Conservation (phyloP, 2,329 filamentous ascomycete species). For the Penicillium sp. region DNA sequence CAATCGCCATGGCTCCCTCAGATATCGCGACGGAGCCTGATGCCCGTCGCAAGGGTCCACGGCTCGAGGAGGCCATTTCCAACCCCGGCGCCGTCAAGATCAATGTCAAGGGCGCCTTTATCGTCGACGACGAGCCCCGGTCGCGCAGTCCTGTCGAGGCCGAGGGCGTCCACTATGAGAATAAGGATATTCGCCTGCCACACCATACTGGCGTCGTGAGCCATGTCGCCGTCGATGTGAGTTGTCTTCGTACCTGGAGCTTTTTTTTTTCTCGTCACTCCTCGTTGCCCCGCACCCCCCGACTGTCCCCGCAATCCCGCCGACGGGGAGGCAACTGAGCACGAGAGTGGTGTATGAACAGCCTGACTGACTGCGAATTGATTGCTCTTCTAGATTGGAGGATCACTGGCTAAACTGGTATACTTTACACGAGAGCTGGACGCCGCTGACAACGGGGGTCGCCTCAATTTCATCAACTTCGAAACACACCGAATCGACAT, state of each 20-base stretch:
- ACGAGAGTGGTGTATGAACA: conserved; percentile 10
- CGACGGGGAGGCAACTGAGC: conserved; percentile 9
- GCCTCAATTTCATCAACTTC: conserved; percentile 93
- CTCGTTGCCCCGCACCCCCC: conserved; percentile 33
- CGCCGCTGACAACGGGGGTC: conserved; percentile 79
- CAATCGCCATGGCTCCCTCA: conserved; percentile 41
- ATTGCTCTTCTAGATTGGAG: conserved; percentile 74
- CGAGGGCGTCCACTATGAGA: conserved; percentile 71
- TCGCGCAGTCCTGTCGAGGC: conserved; percentile 57
- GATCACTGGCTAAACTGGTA: conserved; percentile 92
- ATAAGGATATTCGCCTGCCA: conserved; percentile 91
- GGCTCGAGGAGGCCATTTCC: conserved; percentile 56
- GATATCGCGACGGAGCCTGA: conserved; percentile 32
- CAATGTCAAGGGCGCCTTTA: conserved; percentile 95
- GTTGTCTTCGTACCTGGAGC: conserved; percentile 42
- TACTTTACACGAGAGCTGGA: conserved; percentile 92
- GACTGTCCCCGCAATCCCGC: conserved; percentile 39
- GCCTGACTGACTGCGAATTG: conserved; percentile 12
- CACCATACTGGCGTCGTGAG: conserved; percentile 95
- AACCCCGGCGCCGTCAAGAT: conserved; percentile 79
- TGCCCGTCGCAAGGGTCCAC: conserved; percentile 37
- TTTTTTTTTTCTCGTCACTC: conserved; percentile 7
- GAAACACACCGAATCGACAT: conserved; percentile 94
- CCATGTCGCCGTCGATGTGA: conserved; percentile 94
- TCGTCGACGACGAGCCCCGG: conserved; percentile 78